A percentile compares a stretch with the other conserved stretches of the same genome.
phyloP scores from a whole-genome alignment of 306 rosid species.

The Quercus glauca region DNA sequence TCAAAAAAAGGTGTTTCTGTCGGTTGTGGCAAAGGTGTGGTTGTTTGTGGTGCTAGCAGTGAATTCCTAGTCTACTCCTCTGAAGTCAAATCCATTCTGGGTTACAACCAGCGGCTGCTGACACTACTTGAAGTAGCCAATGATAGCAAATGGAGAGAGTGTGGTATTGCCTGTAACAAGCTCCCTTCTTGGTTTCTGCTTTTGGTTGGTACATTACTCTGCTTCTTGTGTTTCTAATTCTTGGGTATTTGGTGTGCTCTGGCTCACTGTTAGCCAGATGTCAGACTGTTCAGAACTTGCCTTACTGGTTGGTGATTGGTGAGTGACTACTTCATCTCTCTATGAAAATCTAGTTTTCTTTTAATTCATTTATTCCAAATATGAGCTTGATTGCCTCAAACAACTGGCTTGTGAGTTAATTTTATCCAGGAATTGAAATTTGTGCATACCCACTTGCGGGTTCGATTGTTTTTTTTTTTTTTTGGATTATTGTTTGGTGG shows the following conservation, averaged over 20 bases:
- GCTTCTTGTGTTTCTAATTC: conserved; percentile 29
- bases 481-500: background rate
- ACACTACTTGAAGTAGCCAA: conserved; percentile 75
- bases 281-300: conserved; percentile 36
- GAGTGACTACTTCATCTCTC: conserved; percentile 1
- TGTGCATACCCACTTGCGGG: background rate
- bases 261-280: conserved; percentile 53
- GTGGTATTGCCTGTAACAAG: conserved; percentile 72
- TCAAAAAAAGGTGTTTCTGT: too few relatives aligned
- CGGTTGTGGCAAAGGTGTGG: too few relatives aligned
- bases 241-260: conserved; percentile 63
- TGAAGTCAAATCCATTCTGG: conserved; percentile 61
- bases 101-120: conserved; percentile 64
- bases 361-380: background rate
- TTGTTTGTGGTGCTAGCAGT: too few relatives aligned
- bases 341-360: background rate
- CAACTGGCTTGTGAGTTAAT: background rate
- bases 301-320: conserved; percentile 51
- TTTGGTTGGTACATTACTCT: conserved; percentile 54
- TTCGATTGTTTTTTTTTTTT: background rate
- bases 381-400: background rate
- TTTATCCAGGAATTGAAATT: background rate
- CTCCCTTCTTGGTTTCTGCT: conserved; percentile 85
- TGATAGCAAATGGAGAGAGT: conserved; percentile 62
- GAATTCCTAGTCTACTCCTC: conserved; percentile 75